These are phyloP conservation scores for Ascosphaera apis DNA, from an alignment of 2,329 filamentous ascomycete species.

Conservation along the genomic window DNA sequence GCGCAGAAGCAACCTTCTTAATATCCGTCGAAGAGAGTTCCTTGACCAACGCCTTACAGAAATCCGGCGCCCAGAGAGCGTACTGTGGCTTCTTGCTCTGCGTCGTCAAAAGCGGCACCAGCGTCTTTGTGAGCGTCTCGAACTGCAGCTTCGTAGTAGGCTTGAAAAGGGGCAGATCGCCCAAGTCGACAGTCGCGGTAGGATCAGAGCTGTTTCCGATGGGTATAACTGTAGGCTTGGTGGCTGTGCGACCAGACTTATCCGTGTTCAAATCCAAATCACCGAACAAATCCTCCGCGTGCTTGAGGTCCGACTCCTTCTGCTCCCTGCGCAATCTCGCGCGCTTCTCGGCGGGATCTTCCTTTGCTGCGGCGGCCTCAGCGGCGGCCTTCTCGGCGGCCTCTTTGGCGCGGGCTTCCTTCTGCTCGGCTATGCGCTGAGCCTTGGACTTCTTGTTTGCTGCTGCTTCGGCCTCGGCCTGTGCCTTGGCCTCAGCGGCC, in stretches of 20 bases:
- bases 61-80: slow-evolving; percentile 70
- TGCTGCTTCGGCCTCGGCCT: slow-evolving; percentile 68
- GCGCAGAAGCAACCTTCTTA: slow-evolving; percentile 73
- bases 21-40: slow-evolving; percentile 81
- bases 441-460: slow-evolving; percentile 79
- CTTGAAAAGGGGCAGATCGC: slow-evolving; percentile 62
- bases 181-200: slow-evolving; percentile 57
- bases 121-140: slow-evolving; percentile 48
- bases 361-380: slow-evolving; percentile 41
- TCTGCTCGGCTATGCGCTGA: slow-evolving; percentile 62
- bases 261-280: slow-evolving; percentile 50
- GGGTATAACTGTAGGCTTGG: slow-evolving; percentile 38
- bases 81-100: slow-evolving; percentile 83
- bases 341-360: slow-evolving; percentile 48
- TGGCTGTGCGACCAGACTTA: slow-evolving; percentile 32
- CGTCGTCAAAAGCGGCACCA: slow-evolving; percentile 52
- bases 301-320: slow-evolving; percentile 67
- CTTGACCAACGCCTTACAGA: slow-evolving; percentile 65
- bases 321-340: slow-evolving; percentile 57
- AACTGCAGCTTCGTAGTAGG: slow-evolving; percentile 76
- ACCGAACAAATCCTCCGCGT: slow-evolving; percentile 81
- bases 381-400: slow-evolving; percentile 35
- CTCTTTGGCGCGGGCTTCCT: slow-evolving; percentile 37
- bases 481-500: slow-evolving; percentile 63
- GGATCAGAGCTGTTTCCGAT: slow-evolving; percentile 47